A percentile compares a stretch with the other conserved stretches of the same genome.
Evolutionary conservation across 108 stramenopile species (phyloP).

Genomic region (Cyclotella cryptica): DNA sequence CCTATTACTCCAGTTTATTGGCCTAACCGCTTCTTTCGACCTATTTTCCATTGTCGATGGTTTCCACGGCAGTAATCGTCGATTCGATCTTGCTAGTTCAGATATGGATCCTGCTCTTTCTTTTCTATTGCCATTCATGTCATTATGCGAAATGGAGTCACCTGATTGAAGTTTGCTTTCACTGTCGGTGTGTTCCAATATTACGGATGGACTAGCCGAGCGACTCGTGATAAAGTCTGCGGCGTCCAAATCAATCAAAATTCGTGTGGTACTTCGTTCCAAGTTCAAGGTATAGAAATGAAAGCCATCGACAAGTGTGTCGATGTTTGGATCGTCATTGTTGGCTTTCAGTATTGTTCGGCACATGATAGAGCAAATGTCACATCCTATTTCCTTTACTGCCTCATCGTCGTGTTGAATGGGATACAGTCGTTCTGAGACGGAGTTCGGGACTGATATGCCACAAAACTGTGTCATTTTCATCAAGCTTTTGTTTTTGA

Average conservation of each 20-base stretch:
- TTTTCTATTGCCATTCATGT: slow-evolving; percentile 7
- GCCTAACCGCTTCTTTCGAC: slow-evolving; percentile 88
- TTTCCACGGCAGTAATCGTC: slow-evolving; percentile 79
- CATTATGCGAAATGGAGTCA: background rate
- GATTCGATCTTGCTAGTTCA: slow-evolving; percentile 21
- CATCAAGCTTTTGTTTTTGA: slow-evolving; percentile 52
- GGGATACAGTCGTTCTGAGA: slow-evolving; percentile 66
- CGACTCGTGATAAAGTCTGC: slow-evolving; percentile 22
- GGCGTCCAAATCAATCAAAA: slow-evolving; percentile 69
- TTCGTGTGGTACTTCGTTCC: slow-evolving; percentile 84
- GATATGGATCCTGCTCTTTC: slow-evolving; percentile 49
- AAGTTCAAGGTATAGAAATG: slow-evolving; percentile 98
- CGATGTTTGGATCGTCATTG: slow-evolving; percentile 37
- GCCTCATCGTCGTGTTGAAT: slow-evolving; percentile 95
- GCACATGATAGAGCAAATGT: slow-evolving; percentile 89
- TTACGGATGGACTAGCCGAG: slow-evolving; percentile 10
- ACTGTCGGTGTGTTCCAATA: background rate
- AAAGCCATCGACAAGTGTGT: slow-evolving; percentile 66
- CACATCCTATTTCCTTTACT: slow-evolving; percentile 90
- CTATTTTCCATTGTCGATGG: slow-evolving; percentile 76
- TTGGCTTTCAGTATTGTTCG: slow-evolving; percentile 44
- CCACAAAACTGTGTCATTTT: slow-evolving; percentile 86
- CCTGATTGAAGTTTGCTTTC: background rate
- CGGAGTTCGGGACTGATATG: slow-evolving; percentile 72
- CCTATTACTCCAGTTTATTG: slow-evolving; percentile 98